These are phyloP conservation scores for Spergularia bocconei DNA, from an alignment of 148 eudicot genomes.

Conservation along the genomic window DNA sequence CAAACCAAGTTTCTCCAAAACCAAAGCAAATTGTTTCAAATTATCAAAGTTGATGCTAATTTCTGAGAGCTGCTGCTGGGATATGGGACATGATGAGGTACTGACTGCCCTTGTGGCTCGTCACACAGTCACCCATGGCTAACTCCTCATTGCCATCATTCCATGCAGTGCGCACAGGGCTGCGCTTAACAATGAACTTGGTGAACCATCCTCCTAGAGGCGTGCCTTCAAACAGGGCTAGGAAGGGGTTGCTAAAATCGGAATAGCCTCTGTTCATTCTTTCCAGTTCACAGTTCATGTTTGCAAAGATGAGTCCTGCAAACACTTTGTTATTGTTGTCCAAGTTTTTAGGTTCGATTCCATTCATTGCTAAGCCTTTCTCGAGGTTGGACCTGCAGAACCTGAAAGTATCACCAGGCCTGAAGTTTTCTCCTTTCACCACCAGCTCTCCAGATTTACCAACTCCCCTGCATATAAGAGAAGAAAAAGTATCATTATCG, in stretches of 20 bases:
- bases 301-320: background rate
- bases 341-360: background rate
- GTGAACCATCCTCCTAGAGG: constrained; percentile 11
- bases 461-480: no score
- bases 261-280: background rate
- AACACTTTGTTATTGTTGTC: background rate
- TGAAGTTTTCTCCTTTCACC: background rate
- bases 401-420: background rate
- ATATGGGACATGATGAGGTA: constrained; percentile 3
- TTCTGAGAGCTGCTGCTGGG: background rate
- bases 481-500: no score
- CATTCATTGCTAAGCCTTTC: background rate
- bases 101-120: background rate
- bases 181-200: background rate
- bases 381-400: background rate
- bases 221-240: background rate
- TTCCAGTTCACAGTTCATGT: background rate
- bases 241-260: background rate
- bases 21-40: no score
- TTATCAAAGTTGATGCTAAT: no score
- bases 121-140: background rate
- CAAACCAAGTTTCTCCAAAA: no score
- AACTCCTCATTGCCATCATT: background rate
- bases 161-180: background rate
- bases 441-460: background rate